Evolutionary conservation across 164 flowering plant species (phyloP), one percentile per base, ranked within the genome.

Genomic region (Tetracentron sinense): DNA sequence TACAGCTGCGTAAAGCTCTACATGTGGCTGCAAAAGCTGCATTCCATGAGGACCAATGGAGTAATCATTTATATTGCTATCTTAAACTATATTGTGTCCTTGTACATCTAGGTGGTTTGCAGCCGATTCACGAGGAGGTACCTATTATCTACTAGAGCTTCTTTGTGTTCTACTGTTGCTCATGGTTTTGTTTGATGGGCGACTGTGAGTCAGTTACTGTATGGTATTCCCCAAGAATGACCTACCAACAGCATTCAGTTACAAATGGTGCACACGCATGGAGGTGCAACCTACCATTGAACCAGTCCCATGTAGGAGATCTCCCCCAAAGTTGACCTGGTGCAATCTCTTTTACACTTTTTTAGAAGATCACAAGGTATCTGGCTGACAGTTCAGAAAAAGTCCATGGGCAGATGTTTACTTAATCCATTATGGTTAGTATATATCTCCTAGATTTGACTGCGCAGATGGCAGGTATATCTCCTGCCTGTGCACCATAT

Each of bases 101-200:
- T 60, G 53, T 60, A 42, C 44, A 60, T 47, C 26, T 46, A 46
- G 29, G 63, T 47, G 54, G 25, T n/a, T 7, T 60, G 54, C 52
- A 60, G n/a, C 63, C 63, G 47, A 19, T n/a, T 60, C 38, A 60
- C n/a, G 63, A 60, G 16, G 63, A 60, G 54, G 63, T 60, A 60
- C 23, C 15, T 46, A 17, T 23, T 42, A 7, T 28, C 7, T 60
- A 25, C 30, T 26, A 42, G 21, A 3, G 20, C 26, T n/a, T 46
- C 25, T 28, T 28, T 46, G 23, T 46, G 35, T 26, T 12, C 28
- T n/a, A n/a, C n/a, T n/a, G n/a, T n/a, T n/a, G n/a, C 12, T 35
- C 47, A 23, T 47, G n/a, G 21, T 47, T 60, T 17, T 47, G 26
- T n/a, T 46, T 10, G 12, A 22, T 27, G 35, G 53, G 49, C 3